These are phyloP conservation scores for Misopates orontium DNA, from an alignment of 257 asterid species.

Conservation along the genomic window DNA sequence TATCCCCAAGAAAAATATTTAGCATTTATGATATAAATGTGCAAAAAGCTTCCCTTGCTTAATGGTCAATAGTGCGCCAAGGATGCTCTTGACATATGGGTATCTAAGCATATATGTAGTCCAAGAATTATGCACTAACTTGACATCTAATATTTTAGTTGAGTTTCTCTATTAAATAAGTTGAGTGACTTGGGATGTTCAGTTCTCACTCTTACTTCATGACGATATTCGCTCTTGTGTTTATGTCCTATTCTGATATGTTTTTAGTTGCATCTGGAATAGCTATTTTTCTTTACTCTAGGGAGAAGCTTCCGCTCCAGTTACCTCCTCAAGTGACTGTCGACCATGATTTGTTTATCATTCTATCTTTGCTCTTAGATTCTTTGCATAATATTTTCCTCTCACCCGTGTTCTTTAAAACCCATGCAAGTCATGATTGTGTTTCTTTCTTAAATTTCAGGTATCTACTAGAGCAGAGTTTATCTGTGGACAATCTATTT, in stretches of 20 bases:
- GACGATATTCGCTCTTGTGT: not conserved
- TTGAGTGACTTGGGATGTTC: not conserved
- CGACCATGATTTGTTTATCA: constrained; percentile 1
- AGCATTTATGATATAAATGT: not conserved
- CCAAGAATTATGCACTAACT: not conserved
- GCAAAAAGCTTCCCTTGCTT: not conserved
- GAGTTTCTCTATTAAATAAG: not conserved
- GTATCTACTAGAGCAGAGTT: constrained; percentile 94
- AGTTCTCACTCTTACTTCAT: constrained; percentile 8
- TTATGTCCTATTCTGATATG: not conserved
- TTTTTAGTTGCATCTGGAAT: constrained; percentile 11
- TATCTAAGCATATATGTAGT: constrained; percentile 9
- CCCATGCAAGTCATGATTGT: constrained; percentile 18
- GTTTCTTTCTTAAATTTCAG: constrained; percentile 42
- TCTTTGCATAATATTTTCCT: not conserved
- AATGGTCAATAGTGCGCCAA: not conserved
- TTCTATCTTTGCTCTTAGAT: not conserved
- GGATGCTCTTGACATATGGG: not conserved
- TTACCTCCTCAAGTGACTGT: not conserved
- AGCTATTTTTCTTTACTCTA: not conserved
- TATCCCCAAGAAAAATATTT: not conserved
- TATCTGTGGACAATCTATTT: constrained; percentile 96
- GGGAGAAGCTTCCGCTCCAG: not conserved
- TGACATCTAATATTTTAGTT: constrained; percentile 1
- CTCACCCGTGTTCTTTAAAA: not conserved